Base-by-base conservation (phyloP, 1,139 yeast species). In the Sugiyamaella novakii region DNA sequence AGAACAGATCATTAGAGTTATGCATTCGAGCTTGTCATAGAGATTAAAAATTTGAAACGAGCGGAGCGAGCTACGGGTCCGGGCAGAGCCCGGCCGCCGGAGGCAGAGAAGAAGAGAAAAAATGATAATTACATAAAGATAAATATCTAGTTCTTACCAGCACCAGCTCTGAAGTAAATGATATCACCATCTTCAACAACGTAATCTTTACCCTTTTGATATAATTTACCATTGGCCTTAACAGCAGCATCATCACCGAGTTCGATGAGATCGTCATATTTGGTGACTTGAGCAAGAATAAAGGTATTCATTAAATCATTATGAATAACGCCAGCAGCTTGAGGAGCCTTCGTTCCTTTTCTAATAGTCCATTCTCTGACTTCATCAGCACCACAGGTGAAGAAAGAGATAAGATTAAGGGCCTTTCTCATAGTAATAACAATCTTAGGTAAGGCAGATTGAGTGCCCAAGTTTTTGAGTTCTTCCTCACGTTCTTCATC, bases 121-220 rank as follows among this genome's bases (percentile, higher is more conserved):
- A 31, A 15, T 31, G 10, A 10, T 18, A 39, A 28, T 11, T 39
- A 29, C 35, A 39, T 34, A 12, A 12, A 29, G 35, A 27, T 27
- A 25, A 5, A 21, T 47, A 21, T 22, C 61, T 71, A 81, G 66
- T 79, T 81, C 78, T 91, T 91, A 75, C 97, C 97, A 53, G 95
- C 96, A 70, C 95, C 97, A 55, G 97, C 89, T 78, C 95, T 86
- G 78, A 91, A 87, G 75, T 84, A 91, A 62, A 91, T 83, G 63
- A 92, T 79, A 69, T 91, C 98, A 69, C 97, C 88, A 59, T 83
- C 88, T 69, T 84, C 91, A 57, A 94, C 96, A 57, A 81, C 92
- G 68, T 94, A 92, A 60, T 91, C 98, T 73, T 92, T 94, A 79
- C 99, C 99, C 83, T 92, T 92, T 68, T 80, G 87, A 71, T 80